A percentile compares a stretch with the other conserved stretches of the same genome.
Evolutionary conservation across 2,329 filamentous ascomycete genomes (phyloP).

Genomic region (Calonectria ilicicola): DNA sequence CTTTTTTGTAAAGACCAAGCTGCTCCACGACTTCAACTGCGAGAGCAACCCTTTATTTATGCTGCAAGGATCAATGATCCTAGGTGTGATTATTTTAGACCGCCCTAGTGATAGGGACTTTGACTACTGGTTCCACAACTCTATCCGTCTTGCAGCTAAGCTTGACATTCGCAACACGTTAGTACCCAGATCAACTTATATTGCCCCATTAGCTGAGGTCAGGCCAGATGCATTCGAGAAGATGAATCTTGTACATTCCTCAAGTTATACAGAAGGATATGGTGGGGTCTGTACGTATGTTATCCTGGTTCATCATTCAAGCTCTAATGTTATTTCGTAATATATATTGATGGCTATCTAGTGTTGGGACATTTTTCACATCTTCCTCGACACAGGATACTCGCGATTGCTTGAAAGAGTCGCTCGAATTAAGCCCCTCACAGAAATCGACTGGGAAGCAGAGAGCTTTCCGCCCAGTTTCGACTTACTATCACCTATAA

Average conservation of each 20-base stretch:
- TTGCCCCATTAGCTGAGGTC: rapidly evolving
- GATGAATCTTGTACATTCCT: background rate
- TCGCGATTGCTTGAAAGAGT: background rate
- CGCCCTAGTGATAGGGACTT: conserved; percentile 30
- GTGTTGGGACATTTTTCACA: conserved; percentile 18
- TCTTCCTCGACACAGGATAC: conserved; percentile 26
- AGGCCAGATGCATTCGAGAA: conserved; percentile 1
- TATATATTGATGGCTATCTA: background rate
- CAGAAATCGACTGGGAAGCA: conserved; percentile 26
- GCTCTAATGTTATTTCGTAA: background rate
- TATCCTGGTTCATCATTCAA: background rate
- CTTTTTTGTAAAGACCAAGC: conserved; percentile 31
- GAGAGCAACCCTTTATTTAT: conserved; percentile 11
- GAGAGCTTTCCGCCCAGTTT: background rate
- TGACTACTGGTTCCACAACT: conserved; percentile 36
- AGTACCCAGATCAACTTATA: background rate
- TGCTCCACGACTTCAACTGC: conserved; percentile 34
- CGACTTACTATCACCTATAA: background rate
- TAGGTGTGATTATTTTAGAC: conserved; percentile 22
- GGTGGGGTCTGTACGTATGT: conserved; percentile 34
- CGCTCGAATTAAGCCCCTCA: background rate
- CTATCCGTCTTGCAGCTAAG: conserved; percentile 19
- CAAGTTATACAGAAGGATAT: conserved; percentile 28
- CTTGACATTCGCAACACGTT: conserved; percentile 22
- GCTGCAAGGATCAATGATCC: conserved; percentile 30